These are phyloP conservation scores for Ophiostoma sp. DNA, from an alignment of 2,329 filamentous ascomycete genomes.

Conservation along the genomic window DNA sequence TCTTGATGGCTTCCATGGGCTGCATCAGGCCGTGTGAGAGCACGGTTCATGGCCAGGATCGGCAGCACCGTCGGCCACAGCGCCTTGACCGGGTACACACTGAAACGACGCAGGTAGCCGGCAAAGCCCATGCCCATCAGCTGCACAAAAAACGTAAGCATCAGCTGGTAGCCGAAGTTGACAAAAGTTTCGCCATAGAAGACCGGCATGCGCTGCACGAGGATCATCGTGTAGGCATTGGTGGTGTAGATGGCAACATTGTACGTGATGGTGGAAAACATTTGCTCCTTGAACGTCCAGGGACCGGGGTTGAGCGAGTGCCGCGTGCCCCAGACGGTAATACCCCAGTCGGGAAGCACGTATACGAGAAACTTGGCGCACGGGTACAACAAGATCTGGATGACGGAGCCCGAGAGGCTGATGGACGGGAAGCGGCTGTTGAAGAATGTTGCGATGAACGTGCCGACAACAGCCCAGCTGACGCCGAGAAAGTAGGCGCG, in stretches of 20 bases:
- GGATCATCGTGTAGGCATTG: conserved; percentile 43
- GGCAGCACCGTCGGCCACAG: conserved; percentile 59
- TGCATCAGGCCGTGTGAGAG: conserved; percentile 55
- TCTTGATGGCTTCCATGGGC: conserved; percentile 45
- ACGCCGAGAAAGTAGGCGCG: conserved; percentile 56
- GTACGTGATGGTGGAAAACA: conserved; percentile 58
- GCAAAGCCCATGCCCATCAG: conserved; percentile 60
- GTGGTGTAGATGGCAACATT: conserved; percentile 53
- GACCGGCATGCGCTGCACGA: conserved; percentile 37
- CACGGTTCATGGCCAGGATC: conserved; percentile 58
- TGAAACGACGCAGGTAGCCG: conserved; percentile 53
- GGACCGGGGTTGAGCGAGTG: conserved; percentile 54
- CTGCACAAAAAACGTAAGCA: conserved; percentile 56
- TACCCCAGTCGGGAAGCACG: conserved; percentile 49
- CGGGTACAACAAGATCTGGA: conserved; percentile 59
- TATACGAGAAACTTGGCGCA: conserved; percentile 51
- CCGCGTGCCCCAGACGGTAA: conserved; percentile 47
- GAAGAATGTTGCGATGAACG: conserved; percentile 55
- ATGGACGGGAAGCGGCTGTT: conserved; percentile 55
- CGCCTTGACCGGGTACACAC: conserved; percentile 58
- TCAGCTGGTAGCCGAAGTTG: conserved; percentile 54
- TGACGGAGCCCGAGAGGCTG: conserved; percentile 55
- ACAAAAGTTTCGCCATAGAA: conserved; percentile 48
- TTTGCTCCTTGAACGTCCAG: conserved; percentile 59
- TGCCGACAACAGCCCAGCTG: conserved; percentile 53